Percentiles rank a stretch among this genome's conserved stretches.
These are phyloP conservation scores for Aspergillus ruber DNA, from an alignment of 2,329 filamentous ascomycete genomes.

Conservation along the genomic window DNA sequence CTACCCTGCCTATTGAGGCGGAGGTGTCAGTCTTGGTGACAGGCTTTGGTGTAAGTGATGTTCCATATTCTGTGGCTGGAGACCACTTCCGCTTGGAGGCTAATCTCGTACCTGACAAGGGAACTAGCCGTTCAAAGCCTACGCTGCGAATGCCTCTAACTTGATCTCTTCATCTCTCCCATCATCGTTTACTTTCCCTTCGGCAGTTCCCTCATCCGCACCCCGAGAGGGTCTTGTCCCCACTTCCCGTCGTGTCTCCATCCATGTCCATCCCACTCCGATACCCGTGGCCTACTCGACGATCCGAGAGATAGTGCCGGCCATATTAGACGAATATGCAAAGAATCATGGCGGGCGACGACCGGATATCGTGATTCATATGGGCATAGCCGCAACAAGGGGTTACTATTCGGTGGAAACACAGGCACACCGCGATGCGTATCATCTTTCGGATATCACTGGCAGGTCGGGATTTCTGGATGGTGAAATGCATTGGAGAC, in stretches of 20 bases:
- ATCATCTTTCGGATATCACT: constrained; percentile 65
- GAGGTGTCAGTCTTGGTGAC: constrained; percentile 31
- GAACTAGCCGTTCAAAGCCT: constrained; percentile 66
- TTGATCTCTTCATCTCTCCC: constrained; percentile 68
- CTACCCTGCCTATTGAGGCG: constrained; percentile 9
- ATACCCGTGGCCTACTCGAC: constrained; percentile 65
- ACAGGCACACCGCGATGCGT: constrained; percentile 64
- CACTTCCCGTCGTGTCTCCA: constrained; percentile 26
- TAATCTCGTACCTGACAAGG: constrained; percentile 1
- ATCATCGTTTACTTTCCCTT: constrained; percentile 48
- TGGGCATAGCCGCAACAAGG: constrained; percentile 66
- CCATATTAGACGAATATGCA: constrained; percentile 49
- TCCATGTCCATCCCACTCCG: constrained; percentile 54
- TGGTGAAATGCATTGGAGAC: constrained; percentile 49
- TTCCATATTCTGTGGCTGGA: not conserved
- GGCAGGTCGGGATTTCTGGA: constrained; percentile 37
- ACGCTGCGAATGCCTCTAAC: constrained; percentile 72
- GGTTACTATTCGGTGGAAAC: constrained; percentile 66
- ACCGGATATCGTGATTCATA: constrained; percentile 66
- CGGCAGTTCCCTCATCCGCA: constrained; percentile 5
- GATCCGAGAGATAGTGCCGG: constrained; percentile 59
- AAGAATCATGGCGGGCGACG: constrained; percentile 32
- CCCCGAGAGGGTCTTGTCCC: constrained; percentile 6
- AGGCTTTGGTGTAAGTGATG: constrained; percentile 29
- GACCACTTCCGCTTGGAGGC: not conserved